These are phyloP conservation scores for Pogostemon cablin DNA, from an alignment of 257 asterid species.

Conservation along the genomic window DNA sequence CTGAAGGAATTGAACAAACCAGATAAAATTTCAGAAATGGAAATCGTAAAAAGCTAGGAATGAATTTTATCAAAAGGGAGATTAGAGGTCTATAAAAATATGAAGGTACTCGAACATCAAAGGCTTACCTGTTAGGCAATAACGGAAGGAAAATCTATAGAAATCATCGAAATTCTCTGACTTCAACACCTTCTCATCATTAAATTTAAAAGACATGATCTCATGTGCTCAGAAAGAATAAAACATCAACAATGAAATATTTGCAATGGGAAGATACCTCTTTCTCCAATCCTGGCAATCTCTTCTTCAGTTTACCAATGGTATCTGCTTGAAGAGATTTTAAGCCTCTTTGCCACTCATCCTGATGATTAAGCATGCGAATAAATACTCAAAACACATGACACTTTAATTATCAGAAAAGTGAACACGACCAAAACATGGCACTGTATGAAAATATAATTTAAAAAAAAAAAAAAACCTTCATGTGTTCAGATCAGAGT, in stretches of 20 bases:
- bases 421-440: not conserved
- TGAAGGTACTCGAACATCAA: not conserved
- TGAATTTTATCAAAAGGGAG: not conserved
- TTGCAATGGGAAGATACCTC: conserved; percentile 50
- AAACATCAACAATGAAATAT: conserved; percentile 13
- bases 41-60: not conserved
- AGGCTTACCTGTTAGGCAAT: conserved; percentile 69
- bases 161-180: conserved; percentile 59
- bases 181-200: conserved; percentile 45
- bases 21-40: conserved; percentile 14
- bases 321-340: conserved; percentile 74
- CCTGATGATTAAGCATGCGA: conserved; percentile 46
- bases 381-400: not conserved
- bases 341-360: conserved; percentile 88
- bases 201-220: conserved; percentile 28
- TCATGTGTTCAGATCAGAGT: not conserved
- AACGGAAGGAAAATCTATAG: conserved; percentile 65
- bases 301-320: conserved; percentile 66
- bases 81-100: not conserved
- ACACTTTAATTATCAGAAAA: not conserved
- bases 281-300: conserved; percentile 77
- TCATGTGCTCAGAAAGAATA: conserved; percentile 25
- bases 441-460: not conserved
- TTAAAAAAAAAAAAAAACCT: not conserved
- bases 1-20: conserved; percentile 46